Percentiles rank a stretch among this genome's conserved stretches.
These are phyloP conservation scores for Auricularia heimuer DNA, from an alignment of 768 basidiomycete genomes.

Conservation along the genomic window DNA sequence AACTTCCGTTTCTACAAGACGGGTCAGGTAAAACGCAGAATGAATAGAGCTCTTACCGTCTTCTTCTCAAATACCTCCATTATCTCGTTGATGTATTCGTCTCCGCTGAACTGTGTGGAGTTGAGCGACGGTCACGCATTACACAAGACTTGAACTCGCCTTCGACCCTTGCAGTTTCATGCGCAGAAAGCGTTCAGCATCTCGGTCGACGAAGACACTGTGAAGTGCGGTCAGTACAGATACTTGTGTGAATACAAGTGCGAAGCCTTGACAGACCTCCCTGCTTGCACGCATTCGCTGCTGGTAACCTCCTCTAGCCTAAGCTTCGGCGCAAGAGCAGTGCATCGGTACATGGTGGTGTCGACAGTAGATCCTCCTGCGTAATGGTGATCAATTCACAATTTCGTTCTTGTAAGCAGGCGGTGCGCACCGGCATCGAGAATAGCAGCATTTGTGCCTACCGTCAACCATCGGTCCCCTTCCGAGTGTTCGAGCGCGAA, in stretches of 20 bases:
- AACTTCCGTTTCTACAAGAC: constrained; percentile 3
- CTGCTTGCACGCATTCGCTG: background rate
- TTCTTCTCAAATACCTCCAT: constrained; percentile 4
- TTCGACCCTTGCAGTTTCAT: background rate
- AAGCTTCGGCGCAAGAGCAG: background rate
- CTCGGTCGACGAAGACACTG: background rate
- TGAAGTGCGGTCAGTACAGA: background rate
- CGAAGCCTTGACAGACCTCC: background rate
- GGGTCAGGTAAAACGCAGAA: background rate
- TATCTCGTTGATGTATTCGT: constrained; percentile 4
- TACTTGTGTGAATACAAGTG: background rate
- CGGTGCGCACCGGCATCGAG: background rate
- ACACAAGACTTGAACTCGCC: background rate
- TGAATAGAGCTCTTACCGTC: background rate
- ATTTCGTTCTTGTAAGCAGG: too few species aligned
- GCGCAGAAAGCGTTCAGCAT: background rate
- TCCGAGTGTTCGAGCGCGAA: constrained; percentile 1
- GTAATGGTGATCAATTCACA: too few species aligned
- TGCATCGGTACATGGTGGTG: constrained; percentile 4
- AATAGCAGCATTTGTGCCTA: background rate
- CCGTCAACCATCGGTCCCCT: background rate
- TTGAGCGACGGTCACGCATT: background rate
- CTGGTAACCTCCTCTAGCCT: constrained; percentile 1
- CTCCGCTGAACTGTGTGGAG: background rate
- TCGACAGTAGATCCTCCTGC: constrained; percentile 5